Evolutionary conservation across 1,284 basidiomycete species (phyloP).

Genomic region (Pyrrhoderma noxium): DNA sequence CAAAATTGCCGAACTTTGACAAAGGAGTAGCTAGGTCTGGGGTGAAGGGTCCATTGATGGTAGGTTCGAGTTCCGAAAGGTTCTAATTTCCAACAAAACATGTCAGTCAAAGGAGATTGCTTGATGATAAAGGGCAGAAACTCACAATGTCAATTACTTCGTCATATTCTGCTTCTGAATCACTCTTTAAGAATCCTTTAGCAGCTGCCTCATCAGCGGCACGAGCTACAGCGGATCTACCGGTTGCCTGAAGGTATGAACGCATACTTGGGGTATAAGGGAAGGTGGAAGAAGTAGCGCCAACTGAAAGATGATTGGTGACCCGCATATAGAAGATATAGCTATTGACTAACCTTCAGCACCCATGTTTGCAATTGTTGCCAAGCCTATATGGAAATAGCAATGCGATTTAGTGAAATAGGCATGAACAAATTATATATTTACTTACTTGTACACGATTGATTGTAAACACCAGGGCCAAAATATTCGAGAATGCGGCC

Average conservation of each 20-base stretch:
- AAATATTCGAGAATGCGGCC: conserved; percentile 97
- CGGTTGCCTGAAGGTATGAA: conserved; percentile 85
- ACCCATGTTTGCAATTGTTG: conserved; percentile 98
- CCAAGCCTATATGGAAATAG: conserved; percentile 49
- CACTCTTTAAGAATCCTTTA: conserved; percentile 74
- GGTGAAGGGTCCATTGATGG: conserved; percentile 96
- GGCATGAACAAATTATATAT: neutral
- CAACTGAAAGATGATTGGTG: conserved; percentile 43
- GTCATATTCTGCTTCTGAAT: conserved; percentile 92
- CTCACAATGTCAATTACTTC: conserved; percentile 87
- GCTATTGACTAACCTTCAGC: conserved; percentile 54
- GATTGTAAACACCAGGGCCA: conserved; percentile 84
- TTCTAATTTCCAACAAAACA: conserved; percentile 43
- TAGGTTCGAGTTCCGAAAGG: conserved; percentile 88
- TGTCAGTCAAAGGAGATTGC: neutral
- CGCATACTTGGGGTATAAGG: conserved; percentile 91
- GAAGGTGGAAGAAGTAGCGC: conserved; percentile 97
- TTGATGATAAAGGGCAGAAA: neutral
- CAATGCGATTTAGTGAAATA: conserved; percentile 1
- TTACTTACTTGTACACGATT: conserved; percentile 82
- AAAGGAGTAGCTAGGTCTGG: conserved; percentile 94
- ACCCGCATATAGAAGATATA: neutral
- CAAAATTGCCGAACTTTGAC: conserved; percentile 81
- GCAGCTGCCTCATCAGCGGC: conserved; percentile 84
- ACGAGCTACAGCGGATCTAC: conserved; percentile 79